Evolutionary conservation across 164 flowering plant genomes (phyloP).

Genomic region (Chimonanthus salicifolius): DNA sequence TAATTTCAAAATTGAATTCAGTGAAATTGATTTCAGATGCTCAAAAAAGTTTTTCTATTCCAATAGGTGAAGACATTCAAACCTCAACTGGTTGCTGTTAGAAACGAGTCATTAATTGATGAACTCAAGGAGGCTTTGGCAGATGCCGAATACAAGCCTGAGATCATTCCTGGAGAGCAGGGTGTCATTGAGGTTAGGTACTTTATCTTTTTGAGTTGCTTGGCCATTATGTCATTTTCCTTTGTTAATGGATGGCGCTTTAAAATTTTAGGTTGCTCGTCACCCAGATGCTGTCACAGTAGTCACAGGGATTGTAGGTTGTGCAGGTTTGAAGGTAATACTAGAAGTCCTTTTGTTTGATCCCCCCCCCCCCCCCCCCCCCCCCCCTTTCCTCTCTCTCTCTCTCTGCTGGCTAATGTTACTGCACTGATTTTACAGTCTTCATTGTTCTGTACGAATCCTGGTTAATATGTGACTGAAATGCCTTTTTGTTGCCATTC

Average conservation of each 20-base stretch:
- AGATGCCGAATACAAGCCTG: slow-evolving; percentile 75
- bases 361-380: not conserved
- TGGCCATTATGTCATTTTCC: not conserved
- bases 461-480: too few species aligned
- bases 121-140: slow-evolving; percentile 90
- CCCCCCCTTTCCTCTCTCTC: not conserved
- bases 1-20: not conserved
- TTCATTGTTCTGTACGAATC: too few species aligned
- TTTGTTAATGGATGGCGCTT: not conserved
- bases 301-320: slow-evolving; percentile 99
- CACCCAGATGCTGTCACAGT: slow-evolving; percentile 94
- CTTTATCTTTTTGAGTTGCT: not conserved
- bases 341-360: not conserved
- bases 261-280: slow-evolving; percentile 76
- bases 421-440: too few species aligned
- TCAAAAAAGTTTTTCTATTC: slow-evolving; percentile 1
- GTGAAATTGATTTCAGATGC: not conserved
- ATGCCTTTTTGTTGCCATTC: too few species aligned
- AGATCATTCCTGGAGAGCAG: slow-evolving; percentile 91
- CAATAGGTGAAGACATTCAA: slow-evolving; percentile 72
- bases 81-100: slow-evolving; percentile 80
- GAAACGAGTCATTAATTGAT: slow-evolving; percentile 61
- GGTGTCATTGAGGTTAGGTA: slow-evolving; percentile 78
- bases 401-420: too few species aligned
- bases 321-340: slow-evolving; percentile 89